Evolutionary conservation across 306 rosid species (phyloP).

Genomic region (Glycyrrhiza uralensis): DNA sequence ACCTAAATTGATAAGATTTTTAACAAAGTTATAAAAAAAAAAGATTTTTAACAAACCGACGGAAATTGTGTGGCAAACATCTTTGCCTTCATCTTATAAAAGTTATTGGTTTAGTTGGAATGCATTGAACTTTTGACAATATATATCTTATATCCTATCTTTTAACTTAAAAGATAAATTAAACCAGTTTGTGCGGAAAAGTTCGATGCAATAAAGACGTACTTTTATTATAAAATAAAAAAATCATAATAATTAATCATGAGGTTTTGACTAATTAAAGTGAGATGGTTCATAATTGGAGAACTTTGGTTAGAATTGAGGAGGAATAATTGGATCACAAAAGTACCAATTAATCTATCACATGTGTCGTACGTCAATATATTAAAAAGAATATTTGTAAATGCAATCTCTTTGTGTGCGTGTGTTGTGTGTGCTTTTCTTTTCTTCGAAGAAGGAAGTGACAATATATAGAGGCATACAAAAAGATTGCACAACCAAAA

Average conservation of each 20-base stretch:
- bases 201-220: neutral
- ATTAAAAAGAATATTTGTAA: too few species aligned
- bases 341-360: neutral
- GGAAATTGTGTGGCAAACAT: too few species aligned
- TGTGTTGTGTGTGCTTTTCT: too few species aligned
- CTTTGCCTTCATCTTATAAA: too few species aligned
- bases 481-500: neutral
- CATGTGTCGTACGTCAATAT: neutral
- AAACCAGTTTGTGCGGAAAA: neutral
- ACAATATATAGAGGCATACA: neutral
- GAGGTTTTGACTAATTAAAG: conserved; percentile 3
- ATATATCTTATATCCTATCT: too few species aligned
- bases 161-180: neutral
- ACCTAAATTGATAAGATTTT: too few species aligned
- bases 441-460: neutral
- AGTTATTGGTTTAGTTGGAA: neutral
- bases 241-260: neutral
- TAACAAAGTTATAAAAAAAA: too few species aligned
- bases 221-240: neutral
- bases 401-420: too few species aligned
- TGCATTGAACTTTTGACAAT: neutral
- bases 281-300: neutral
- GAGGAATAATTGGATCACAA: neutral
- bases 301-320: neutral
- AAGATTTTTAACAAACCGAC: too few species aligned